These are phyloP conservation scores for Agapanthus africanus DNA, from an alignment of 106 monocot species.

Conservation along the genomic window DNA sequence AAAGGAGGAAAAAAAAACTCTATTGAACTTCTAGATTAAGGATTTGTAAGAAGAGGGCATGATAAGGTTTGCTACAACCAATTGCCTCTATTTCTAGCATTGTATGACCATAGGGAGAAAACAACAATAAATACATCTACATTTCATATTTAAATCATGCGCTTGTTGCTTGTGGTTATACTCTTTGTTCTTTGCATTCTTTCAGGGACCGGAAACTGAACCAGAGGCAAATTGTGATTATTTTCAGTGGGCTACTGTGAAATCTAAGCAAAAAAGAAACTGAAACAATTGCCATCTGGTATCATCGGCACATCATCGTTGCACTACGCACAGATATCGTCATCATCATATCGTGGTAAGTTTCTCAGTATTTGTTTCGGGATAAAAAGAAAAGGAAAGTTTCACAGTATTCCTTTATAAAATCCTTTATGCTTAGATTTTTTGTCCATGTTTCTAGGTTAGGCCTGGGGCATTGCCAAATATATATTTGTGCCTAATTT, in stretches of 20 bases:
- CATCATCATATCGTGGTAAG: no score
- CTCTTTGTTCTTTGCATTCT: conserved; percentile 3
- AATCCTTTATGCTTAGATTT: no score
- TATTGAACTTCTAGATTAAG: not conserved
- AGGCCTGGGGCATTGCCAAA: no score
- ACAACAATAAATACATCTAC: not conserved
- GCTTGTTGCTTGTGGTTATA: not conserved
- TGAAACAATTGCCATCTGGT: conserved; percentile 10
- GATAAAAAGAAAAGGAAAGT: no score
- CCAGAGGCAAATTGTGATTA: conserved; percentile 61
- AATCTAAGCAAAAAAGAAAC: conserved; percentile 30
- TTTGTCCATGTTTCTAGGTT: no score
- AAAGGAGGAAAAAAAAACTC: not conserved
- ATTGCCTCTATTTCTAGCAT: not conserved
- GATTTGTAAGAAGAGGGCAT: not conserved
- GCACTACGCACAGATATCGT: no score
- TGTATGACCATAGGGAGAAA: not conserved
- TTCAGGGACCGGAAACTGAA: conserved; percentile 61
- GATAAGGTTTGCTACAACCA: not conserved
- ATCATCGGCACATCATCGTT: not conserved
- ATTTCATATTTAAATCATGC: not conserved
- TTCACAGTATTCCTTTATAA: no score
- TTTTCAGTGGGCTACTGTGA: conserved; percentile 56
- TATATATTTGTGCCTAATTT: no score
- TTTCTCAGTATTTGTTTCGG: no score